These are phyloP conservation scores for Ophryocystis elektroscirrha DNA, from an alignment of 169 alveolate genomes.

Conservation along the genomic window DNA sequence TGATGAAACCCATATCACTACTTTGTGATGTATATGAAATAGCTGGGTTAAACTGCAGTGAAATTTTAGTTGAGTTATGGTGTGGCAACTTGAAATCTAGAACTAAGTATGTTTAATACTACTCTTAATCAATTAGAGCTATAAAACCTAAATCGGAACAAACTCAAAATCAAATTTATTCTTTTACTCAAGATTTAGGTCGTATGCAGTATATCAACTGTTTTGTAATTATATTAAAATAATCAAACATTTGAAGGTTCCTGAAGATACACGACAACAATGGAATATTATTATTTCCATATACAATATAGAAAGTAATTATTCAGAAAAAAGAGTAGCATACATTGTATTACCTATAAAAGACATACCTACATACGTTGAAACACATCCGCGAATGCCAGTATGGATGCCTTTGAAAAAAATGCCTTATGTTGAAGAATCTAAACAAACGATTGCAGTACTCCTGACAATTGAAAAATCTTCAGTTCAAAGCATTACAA, in stretches of 20 bases:
- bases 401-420: constrained; percentile 48
- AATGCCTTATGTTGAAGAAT: constrained; percentile 20
- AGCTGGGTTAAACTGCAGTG: constrained; percentile 19
- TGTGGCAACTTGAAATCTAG: constrained; percentile 50
- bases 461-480: constrained; percentile 34
- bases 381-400: constrained; percentile 41
- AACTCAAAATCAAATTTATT: constrained; percentile 11
- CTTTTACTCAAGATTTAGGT: constrained; percentile 11
- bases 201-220: constrained; percentile 13
- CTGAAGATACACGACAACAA: constrained; percentile 39
- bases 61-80: constrained; percentile 39
- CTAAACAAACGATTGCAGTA: constrained; percentile 18
- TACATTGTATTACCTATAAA: constrained; percentile 28
- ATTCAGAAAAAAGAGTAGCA: constrained; percentile 30
- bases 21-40: background rate
- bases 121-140: background rate
- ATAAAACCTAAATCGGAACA: constrained; percentile 8
- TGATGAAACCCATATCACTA: background rate
- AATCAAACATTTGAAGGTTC: constrained; percentile 18
- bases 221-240: constrained; percentile 5
- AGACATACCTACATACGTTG: constrained; percentile 37
- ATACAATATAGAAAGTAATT: constrained; percentile 19
- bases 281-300: constrained; percentile 49
- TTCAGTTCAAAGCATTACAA: constrained; percentile 31
- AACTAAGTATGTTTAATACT: constrained; percentile 37